Conservation (phyloP, 2,329 filamentous ascomycete genomes). For the Huntiella decipiens region DNA sequence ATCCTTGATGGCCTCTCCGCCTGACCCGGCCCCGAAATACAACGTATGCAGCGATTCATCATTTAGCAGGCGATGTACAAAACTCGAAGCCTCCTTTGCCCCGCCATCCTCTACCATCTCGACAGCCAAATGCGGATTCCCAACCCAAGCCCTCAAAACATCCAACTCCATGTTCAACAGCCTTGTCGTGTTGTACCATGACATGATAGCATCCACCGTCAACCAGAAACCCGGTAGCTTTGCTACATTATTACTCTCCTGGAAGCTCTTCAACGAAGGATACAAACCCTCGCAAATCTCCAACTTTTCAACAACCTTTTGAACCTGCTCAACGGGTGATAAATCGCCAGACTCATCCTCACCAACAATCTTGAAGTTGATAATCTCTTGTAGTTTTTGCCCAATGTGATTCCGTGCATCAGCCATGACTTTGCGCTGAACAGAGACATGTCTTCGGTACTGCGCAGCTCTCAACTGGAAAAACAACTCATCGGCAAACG, state of each 20-base stretch:
- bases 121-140: slow-evolving; percentile 88
- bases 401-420: slow-evolving; percentile 60
- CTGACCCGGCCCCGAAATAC: not conserved
- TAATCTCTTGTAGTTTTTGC: slow-evolving; percentile 65
- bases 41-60: slow-evolving; percentile 87
- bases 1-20: not conserved
- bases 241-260: slow-evolving; percentile 55
- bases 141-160: slow-evolving; percentile 89
- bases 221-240: slow-evolving; percentile 60
- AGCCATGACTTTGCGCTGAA: slow-evolving; percentile 76
- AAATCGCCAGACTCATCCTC: slow-evolving; percentile 71
- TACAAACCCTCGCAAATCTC: slow-evolving; percentile 76
- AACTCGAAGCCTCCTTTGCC: slow-evolving; percentile 68
- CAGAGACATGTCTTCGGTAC: slow-evolving; percentile 64
- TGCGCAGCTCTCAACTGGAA: slow-evolving; percentile 67
- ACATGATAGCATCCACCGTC: slow-evolving; percentile 72
- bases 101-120: slow-evolving; percentile 44
- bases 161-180: slow-evolving; percentile 88
- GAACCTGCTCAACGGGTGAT: slow-evolving; percentile 69
- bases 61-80: slow-evolving; percentile 85
- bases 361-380: slow-evolving; percentile 84
- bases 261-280: slow-evolving; percentile 58
- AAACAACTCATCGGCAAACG: slow-evolving; percentile 50
- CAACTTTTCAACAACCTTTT: slow-evolving; percentile 76
- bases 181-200: slow-evolving; percentile 94